phyloP scores from a whole-genome alignment of 495 filamentous ascomycete genomes.

The Lepraria neglecta region DNA sequence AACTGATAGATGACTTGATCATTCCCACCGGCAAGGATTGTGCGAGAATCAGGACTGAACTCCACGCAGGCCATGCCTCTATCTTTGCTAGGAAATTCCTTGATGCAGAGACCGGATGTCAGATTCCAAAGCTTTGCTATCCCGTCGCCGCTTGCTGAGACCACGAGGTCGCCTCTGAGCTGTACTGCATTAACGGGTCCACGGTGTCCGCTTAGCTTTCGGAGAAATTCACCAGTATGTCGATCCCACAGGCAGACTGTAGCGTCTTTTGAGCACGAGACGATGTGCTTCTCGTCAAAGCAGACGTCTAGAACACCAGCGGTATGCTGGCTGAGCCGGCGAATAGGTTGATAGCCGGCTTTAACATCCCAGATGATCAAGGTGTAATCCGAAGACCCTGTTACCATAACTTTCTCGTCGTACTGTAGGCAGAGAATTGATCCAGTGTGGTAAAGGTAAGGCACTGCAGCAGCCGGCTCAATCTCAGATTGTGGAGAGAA shows the following conservation, averaged over 20 bases:
- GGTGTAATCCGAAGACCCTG: slow-evolving; percentile 84
- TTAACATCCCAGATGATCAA: slow-evolving; percentile 88
- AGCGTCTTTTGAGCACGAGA: slow-evolving; percentile 92
- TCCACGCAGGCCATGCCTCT: slow-evolving; percentile 93
- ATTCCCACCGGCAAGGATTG: slow-evolving; percentile 87
- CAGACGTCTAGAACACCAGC: slow-evolving; percentile 89
- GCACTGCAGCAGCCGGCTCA: neutral
- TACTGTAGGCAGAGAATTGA: slow-evolving; percentile 94
- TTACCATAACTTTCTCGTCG: slow-evolving; percentile 85
- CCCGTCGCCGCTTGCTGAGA: slow-evolving; percentile 89
- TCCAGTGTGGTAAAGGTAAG: slow-evolving; percentile 59
- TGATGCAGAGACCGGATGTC: slow-evolving; percentile 71
- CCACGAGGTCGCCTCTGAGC: slow-evolving; percentile 81
- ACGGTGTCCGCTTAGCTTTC: slow-evolving; percentile 70
- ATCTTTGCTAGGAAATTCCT: slow-evolving; percentile 78
- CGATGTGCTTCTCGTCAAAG: slow-evolving; percentile 84
- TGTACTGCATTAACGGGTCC: slow-evolving; percentile 96
- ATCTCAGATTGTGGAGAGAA: slow-evolving; percentile 13
- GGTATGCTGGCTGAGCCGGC: slow-evolving; percentile 66
- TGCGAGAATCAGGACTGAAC: slow-evolving; percentile 83
- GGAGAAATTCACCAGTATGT: slow-evolving; percentile 61
- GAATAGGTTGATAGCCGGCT: slow-evolving; percentile 67
- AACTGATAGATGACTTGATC: slow-evolving; percentile 91
- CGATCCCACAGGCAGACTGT: slow-evolving; percentile 92
- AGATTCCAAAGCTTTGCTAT: slow-evolving; percentile 93